These are phyloP conservation scores for Beauveria pseudobassiana DNA, from an alignment of 2,329 filamentous ascomycete species.

Conservation along the genomic window DNA sequence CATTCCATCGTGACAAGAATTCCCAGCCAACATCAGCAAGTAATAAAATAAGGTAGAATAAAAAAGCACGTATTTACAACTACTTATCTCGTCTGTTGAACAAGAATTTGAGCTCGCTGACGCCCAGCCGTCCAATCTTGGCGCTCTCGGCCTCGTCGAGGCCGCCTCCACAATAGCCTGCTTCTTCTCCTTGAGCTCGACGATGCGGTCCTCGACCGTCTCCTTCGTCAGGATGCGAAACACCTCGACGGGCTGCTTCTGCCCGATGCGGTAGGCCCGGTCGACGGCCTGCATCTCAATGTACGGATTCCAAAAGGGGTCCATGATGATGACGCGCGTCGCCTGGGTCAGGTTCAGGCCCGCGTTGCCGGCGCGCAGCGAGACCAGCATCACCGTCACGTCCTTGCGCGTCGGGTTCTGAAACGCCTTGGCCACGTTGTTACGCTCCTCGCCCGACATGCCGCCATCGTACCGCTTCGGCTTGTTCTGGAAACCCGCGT, in stretches of 20 bases:
- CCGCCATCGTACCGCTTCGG: conserved; percentile 73
- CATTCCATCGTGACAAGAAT: not conserved
- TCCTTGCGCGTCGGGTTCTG: conserved; percentile 48
- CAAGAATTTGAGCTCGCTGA: conserved; percentile 61
- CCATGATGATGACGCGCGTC: conserved; percentile 80
- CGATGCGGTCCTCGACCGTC: conserved; percentile 84
- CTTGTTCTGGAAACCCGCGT: conserved; percentile 51
- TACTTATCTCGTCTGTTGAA: conserved; percentile 34
- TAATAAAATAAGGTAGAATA: not conserved
- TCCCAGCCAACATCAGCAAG: not conserved
- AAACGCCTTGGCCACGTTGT: conserved; percentile 59
- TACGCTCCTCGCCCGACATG: conserved; percentile 63
- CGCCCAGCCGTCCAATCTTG: conserved; percentile 57
- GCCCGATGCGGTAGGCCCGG: conserved; percentile 81
- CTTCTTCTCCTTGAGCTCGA: conserved; percentile 72
- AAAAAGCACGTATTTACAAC: not conserved
- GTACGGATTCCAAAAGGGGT: conserved; percentile 92
- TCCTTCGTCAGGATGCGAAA: conserved; percentile 69
- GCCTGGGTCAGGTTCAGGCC: conserved; percentile 81
- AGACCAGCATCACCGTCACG: conserved; percentile 72
- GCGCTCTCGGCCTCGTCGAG: conserved; percentile 68
- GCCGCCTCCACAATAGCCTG: conserved; percentile 68
- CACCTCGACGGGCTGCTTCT: conserved; percentile 64
- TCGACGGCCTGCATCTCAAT: conserved; percentile 91
- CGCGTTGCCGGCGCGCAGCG: conserved; percentile 71